Conservation (phyloP, 1,284 basidiomycete genomes). For the Ustilago bromivora region DNA sequence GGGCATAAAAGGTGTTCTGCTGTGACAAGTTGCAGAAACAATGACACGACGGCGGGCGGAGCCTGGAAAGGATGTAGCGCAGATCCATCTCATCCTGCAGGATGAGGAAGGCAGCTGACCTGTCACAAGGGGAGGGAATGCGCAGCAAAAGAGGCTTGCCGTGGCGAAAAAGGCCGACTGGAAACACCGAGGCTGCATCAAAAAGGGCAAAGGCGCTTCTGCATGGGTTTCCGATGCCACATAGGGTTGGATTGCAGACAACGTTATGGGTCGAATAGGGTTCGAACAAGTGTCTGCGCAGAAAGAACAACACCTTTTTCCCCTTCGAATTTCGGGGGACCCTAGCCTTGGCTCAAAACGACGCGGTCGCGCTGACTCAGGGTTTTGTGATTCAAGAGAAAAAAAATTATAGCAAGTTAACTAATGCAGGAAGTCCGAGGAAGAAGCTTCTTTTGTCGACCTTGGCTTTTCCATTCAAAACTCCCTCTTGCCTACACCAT, state of each 20-base stretch:
- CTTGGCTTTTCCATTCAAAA: background rate
- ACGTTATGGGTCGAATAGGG: background rate
- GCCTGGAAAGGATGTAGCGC: conserved; percentile 6
- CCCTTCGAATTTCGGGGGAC: background rate
- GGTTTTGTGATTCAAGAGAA: background rate
- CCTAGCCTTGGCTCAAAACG: too few species aligned
- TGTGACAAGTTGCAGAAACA: background rate
- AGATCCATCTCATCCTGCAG: conserved; percentile 5
- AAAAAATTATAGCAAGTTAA: background rate
- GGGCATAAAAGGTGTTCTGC: background rate
- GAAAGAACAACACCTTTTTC: conserved; percentile 1
- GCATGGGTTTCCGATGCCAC: background rate
- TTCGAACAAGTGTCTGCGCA: background rate
- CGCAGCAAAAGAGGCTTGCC: background rate
- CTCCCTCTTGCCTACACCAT: background rate
- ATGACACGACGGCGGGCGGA: conserved; percentile 13
- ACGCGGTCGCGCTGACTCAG: background rate
- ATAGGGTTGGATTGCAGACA: conserved; percentile 6
- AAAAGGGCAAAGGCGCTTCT: conserved; percentile 1
- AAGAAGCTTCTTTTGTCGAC: conserved; percentile 1
- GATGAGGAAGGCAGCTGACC: conserved; percentile 2
- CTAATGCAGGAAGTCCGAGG: background rate
- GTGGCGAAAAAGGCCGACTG: background rate
- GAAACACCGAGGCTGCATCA: conserved; percentile 5
- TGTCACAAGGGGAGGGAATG: conserved; percentile 1